Percentiles rank a stretch among this genome's conserved stretches.
Evolutionary conservation across 306 rosid species (phyloP).

Genomic region (Acacia confusa): DNA sequence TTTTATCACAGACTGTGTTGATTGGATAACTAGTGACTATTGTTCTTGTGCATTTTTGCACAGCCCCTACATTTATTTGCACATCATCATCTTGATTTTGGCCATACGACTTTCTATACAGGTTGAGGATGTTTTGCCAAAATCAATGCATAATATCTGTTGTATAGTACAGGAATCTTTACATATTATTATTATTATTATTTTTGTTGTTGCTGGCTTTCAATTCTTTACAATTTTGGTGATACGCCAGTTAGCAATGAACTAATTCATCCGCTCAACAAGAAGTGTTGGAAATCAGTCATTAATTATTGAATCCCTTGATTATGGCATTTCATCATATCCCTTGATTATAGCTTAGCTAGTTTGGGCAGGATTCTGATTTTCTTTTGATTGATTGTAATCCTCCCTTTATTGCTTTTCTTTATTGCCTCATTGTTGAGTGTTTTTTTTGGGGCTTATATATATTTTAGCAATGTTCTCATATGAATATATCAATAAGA

Average conservation of each 20-base stretch:
- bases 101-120: constrained; percentile 10
- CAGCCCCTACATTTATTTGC: constrained; percentile 2
- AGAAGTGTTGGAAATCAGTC: background rate
- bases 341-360: too few species aligned
- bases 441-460: too few species aligned
- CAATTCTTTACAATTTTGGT: background rate
- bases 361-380: too few species aligned
- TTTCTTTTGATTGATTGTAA: too few species aligned
- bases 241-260: background rate
- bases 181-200: background rate
- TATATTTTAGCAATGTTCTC: too few species aligned
- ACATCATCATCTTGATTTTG: background rate
- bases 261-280: constrained; percentile 7
- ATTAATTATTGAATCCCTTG: too few species aligned
- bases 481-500: too few species aligned
- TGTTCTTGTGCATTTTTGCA: constrained; percentile 7
- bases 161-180: background rate
- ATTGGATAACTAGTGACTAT: constrained; percentile 4
- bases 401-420: too few species aligned
- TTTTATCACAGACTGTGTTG: constrained; percentile 15
- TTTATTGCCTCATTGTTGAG: too few species aligned
- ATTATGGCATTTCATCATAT: too few species aligned
- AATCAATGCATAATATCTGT: background rate
- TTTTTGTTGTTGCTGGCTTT: background rate
- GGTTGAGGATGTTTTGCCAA: constrained; percentile 25